Conservation (phyloP, 192 early-diverging fungal genomes). For the Phlyctochytrium planicorne region DNA sequence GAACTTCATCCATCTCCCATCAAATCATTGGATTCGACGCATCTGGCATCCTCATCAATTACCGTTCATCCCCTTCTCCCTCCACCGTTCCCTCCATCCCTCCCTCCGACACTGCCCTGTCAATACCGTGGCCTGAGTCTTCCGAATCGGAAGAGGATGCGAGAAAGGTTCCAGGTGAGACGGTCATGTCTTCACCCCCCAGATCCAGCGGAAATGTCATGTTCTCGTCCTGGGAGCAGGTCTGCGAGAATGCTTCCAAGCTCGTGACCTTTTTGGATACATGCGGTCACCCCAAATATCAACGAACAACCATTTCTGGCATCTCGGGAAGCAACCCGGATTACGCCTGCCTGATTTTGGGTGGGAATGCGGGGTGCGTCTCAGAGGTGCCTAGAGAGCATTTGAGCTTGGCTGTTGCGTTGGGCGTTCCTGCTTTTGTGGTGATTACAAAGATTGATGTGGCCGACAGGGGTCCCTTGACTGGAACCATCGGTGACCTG, state of each 20-base stretch:
- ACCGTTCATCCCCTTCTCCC: conserved; percentile 47
- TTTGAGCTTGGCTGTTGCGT: conserved; percentile 68
- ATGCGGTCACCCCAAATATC: conserved; percentile 84
- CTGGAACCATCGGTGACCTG: conserved; percentile 40
- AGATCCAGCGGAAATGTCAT: conserved; percentile 31
- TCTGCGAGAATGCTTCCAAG: conserved; percentile 72
- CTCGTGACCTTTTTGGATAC: conserved; percentile 87
- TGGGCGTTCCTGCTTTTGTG: conserved; percentile 78
- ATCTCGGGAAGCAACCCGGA: conserved; percentile 79
- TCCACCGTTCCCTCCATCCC: neutral
- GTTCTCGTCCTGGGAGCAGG: conserved; percentile 77
- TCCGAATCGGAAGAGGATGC: neutral
- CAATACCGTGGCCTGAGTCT: neutral
- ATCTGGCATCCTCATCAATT: conserved; percentile 72
- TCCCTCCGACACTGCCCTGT: neutral
- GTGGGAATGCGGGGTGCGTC: conserved; percentile 65
- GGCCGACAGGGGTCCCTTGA: conserved; percentile 37
- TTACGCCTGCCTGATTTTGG: conserved; percentile 81
- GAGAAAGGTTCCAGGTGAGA: conserved; percentile 33
- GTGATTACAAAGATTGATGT: conserved; percentile 84
- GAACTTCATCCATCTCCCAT: conserved; percentile 84
- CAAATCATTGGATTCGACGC: conserved; percentile 85
- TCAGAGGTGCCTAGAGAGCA: conserved; percentile 77
- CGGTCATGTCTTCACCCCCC: conserved; percentile 71
- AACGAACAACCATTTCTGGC: conserved; percentile 83